Conservation (phyloP, 139 green algal species). For the Coelastrella sp. region DNA sequence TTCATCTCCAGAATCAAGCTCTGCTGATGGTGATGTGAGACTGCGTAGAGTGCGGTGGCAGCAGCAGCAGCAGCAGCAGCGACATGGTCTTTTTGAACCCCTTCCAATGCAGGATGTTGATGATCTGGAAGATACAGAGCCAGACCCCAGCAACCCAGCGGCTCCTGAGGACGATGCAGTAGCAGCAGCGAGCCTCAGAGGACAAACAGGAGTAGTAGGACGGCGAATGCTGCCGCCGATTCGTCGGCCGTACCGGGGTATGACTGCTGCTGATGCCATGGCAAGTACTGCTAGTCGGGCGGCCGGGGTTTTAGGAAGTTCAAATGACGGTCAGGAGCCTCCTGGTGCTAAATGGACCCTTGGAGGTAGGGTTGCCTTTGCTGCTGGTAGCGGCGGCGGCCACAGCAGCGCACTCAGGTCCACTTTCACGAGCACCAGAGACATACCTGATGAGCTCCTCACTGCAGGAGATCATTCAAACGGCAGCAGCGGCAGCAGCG, state of each 20-base stretch:
- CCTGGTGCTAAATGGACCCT: conserved; percentile 7
- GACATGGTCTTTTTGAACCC: background rate
- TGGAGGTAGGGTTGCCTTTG: background rate
- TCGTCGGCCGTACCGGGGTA: background rate
- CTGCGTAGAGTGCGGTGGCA: conserved; percentile 5
- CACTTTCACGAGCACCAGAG: conserved; percentile 9
- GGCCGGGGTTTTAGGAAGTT: background rate
- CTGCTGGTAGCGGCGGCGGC: background rate
- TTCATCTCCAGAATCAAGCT: background rate
- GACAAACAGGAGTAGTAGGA: background rate
- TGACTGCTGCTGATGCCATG: background rate
- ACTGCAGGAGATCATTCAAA: background rate
- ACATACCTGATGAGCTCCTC: background rate
- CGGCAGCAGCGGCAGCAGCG: background rate
- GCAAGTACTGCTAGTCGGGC: background rate
- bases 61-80: background rate
- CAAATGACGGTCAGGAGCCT: background rate
- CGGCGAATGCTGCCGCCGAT: background rate
- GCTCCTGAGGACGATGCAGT: background rate
- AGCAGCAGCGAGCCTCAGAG: background rate
- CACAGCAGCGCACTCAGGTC: background rate
- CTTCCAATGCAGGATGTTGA: background rate
- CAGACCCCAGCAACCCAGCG: background rate
- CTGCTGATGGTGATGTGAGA: background rate
- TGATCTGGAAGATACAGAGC: background rate